Evolutionary conservation across 768 basidiomycete genomes (phyloP).

Genomic region (Kwoniella shandongensis): DNA sequence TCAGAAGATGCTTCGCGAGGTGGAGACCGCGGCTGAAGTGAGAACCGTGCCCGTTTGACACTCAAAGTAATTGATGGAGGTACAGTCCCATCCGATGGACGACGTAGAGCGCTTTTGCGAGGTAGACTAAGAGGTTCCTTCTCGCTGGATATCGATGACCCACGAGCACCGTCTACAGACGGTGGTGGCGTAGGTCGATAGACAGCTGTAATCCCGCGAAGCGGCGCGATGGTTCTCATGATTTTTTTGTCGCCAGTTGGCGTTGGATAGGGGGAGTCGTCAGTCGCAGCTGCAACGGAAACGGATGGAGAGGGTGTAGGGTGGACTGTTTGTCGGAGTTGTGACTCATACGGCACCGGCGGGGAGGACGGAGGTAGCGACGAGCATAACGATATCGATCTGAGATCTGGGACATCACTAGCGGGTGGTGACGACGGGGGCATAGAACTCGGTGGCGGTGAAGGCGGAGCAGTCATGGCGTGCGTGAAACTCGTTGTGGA

Average conservation of each 20-base stretch:
- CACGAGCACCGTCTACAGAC: conserved; percentile 14
- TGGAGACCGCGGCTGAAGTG: conserved; percentile 26
- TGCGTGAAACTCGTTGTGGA: not conserved
- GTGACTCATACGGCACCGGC: not conserved
- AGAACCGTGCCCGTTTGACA: conserved; percentile 33
- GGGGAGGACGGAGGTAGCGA: conserved; percentile 25
- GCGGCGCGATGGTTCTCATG: not conserved
- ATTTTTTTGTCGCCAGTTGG: not conserved
- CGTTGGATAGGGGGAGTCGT: conserved; percentile 1
- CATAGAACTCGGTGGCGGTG: conserved; percentile 16
- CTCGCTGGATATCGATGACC: conserved; percentile 19
- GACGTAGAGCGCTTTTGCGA: conserved; percentile 17
- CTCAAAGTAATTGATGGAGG: conserved; percentile 8
- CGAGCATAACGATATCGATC: conserved; percentile 9
- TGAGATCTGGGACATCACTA: not conserved
- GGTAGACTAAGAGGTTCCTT: conserved; percentile 7
- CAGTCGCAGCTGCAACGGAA: conserved; percentile 4
- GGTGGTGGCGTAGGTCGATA: conserved; percentile 19
- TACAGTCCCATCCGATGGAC: conserved; percentile 11
- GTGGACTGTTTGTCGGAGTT: conserved; percentile 5
- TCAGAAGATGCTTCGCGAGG: conserved; percentile 13
- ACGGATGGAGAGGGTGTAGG: conserved; percentile 23
- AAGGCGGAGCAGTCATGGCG: conserved; percentile 4
- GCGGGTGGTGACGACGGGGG: conserved; percentile 5
- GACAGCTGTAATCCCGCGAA: not conserved